Conservation (phyloP, 2,329 filamentous ascomycete species). For the Fusarium sambucinum region DNA sequence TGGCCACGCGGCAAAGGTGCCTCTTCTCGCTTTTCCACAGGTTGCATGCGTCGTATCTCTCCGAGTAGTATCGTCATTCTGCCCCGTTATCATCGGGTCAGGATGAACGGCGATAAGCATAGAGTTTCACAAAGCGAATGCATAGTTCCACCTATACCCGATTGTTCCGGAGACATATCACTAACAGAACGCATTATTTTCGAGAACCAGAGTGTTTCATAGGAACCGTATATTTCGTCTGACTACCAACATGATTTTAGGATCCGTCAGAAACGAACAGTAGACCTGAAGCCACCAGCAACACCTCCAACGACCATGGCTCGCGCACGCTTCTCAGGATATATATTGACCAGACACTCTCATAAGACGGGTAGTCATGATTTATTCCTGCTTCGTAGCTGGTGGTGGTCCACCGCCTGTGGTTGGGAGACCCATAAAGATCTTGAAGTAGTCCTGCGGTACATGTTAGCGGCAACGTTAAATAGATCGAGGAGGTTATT, state of each 20-base stretch:
- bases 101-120: slow-evolving; percentile 4
- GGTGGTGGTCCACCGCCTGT: slow-evolving; percentile 76
- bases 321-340: slow-evolving; percentile 4
- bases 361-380: not conserved
- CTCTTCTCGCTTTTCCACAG: slow-evolving; percentile 1
- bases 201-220: slow-evolving; percentile 5
- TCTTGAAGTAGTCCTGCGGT: slow-evolving; percentile 82
- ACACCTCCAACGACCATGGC: not conserved
- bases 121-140: slow-evolving; percentile 3
- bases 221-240: slow-evolving; percentile 7
- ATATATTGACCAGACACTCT: not conserved
- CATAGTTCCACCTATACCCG: slow-evolving; percentile 7
- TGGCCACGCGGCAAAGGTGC: slow-evolving; percentile 2
- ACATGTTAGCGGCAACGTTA: slow-evolving; percentile 6
- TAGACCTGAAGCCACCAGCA: not conserved
- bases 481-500: not conserved
- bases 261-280: slow-evolving; percentile 2
- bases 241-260: slow-evolving; percentile 2
- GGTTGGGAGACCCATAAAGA: slow-evolving; percentile 87
- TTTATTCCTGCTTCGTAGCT: slow-evolving; percentile 60
- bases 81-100: not conserved
- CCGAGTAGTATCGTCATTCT: not conserved
- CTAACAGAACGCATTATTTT: not conserved
- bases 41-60: not conserved
- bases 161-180: slow-evolving; percentile 2